Conservation (phyloP, 2,329 filamentous ascomycete genomes). For the Hypoxylon sp. region DNA sequence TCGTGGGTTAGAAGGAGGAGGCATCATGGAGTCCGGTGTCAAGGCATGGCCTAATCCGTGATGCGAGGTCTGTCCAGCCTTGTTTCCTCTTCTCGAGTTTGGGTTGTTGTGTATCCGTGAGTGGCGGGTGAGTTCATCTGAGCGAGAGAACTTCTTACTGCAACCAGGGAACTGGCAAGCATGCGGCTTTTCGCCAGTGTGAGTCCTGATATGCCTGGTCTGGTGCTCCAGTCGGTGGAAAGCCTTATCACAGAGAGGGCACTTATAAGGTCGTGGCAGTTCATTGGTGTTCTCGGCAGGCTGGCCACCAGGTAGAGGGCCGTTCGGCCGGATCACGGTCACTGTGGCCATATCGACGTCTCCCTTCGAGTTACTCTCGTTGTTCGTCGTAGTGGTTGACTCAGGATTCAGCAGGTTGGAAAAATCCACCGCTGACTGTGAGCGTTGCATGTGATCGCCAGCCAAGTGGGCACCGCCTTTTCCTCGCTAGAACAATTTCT, state of each 20-base stretch:
- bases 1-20: conserved; percentile 79
- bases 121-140: conserved; percentile 95
- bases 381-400: conserved; percentile 55
- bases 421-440: conserved; percentile 81
- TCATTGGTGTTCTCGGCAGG: conserved; percentile 73
- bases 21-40: conserved; percentile 76
- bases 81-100: conserved; percentile 94
- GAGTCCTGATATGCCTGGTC: conserved; percentile 90
- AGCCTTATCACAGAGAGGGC: conserved; percentile 96
- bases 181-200: conserved; percentile 98
- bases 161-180: conserved; percentile 95
- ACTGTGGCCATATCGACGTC: conserved; percentile 68
- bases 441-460: conserved; percentile 80
- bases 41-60: conserved; percentile 63
- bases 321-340: conserved; percentile 73
- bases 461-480: conserved; percentile 53
- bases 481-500: conserved; percentile 38
- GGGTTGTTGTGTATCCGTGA: conserved; percentile 99
- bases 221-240: conserved; percentile 99
- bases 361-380: conserved; percentile 54
- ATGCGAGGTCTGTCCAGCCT: conserved; percentile 69
- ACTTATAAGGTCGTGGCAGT: conserved; percentile 97
- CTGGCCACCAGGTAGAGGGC: conserved; percentile 73
- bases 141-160: conserved; percentile 96
- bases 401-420: conserved; percentile 80